A percentile compares a stretch with the other conserved stretches of the same genome.
Evolutionary conservation across 352 stramenopile species (phyloP).

Genomic region (Phytophthora constricta): DNA sequence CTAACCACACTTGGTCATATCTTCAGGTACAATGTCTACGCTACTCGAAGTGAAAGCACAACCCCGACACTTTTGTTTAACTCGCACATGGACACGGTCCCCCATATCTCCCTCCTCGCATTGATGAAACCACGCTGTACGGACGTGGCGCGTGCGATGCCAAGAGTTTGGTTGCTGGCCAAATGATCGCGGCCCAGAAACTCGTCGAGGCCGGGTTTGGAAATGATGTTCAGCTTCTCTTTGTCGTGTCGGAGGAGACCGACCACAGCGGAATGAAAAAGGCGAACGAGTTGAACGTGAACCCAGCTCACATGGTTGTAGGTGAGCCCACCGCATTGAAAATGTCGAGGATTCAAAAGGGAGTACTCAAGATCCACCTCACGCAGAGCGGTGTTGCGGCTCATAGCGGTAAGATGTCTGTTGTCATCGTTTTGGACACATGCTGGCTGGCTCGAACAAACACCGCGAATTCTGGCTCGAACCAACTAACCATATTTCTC

Average conservation of each 20-base stretch:
- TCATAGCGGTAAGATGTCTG: constrained; percentile 62
- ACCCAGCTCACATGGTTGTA: constrained; percentile 78
- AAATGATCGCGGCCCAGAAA: constrained; percentile 82
- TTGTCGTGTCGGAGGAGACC: constrained; percentile 89
- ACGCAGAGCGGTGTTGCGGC: constrained; percentile 74
- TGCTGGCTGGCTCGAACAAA: too few relatives aligned
- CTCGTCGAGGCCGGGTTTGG: constrained; percentile 62
- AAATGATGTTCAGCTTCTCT: constrained; percentile 77
- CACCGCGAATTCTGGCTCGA: too few relatives aligned
- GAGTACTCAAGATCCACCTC: constrained; percentile 86
- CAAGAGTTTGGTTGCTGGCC: constrained; percentile 82
- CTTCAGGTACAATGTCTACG: constrained; percentile 79
- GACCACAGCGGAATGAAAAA: constrained; percentile 91
- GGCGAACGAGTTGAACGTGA: constrained; percentile 78
- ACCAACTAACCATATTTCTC: constrained; percentile 13
- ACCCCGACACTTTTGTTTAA: constrained; percentile 79
- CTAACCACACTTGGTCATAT: too few relatives aligned
- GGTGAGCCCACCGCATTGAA: constrained; percentile 82
- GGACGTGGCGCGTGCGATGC: constrained; percentile 86
- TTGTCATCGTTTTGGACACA: too few relatives aligned
- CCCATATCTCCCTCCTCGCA: constrained; percentile 68
- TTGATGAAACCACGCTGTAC: constrained; percentile 70
- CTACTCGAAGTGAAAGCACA: constrained; percentile 62
- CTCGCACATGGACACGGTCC: constrained; percentile 90
- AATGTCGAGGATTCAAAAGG: constrained; percentile 89